These are phyloP conservation scores for Aegilops umbellulata DNA, from an alignment of 176 grass and related monocot species.

Conservation along the genomic window DNA sequence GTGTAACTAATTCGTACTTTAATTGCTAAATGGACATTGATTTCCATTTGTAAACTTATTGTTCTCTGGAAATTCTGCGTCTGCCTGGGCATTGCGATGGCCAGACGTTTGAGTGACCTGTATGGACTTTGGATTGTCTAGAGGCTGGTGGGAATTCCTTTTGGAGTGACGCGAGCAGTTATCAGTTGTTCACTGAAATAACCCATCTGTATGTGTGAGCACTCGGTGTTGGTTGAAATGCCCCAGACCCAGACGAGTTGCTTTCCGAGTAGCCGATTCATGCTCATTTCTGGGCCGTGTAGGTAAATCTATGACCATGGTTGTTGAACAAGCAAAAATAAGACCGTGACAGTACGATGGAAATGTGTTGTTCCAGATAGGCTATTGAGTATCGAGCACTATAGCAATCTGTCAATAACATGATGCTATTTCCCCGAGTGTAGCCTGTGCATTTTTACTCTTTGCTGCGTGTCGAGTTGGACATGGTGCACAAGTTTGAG, in stretches of 20 bases:
- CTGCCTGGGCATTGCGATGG: neutral
- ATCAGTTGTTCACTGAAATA: neutral
- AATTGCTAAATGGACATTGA: neutral
- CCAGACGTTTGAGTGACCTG: neutral
- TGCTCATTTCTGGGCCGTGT: neutral
- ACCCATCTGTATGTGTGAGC: neutral
- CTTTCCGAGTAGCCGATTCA: neutral
- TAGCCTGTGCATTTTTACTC: neutral
- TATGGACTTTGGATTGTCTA: neutral
- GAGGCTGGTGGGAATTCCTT: neutral
- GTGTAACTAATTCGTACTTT: neutral
- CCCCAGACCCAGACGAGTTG: slow-evolving; percentile 15
- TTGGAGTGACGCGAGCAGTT: neutral
- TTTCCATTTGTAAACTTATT: neutral
- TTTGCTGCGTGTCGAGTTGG: neutral
- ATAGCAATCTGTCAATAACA: neutral
- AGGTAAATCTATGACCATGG: neutral
- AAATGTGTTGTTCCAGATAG: neutral
- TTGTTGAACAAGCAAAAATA: neutral
- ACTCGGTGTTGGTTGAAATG: slow-evolving; percentile 46
- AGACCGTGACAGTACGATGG: neutral
- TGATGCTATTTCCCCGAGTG: neutral
- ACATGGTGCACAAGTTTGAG: neutral
- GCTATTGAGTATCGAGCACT: neutral
- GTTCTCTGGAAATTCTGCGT: neutral